These are phyloP conservation scores for Amaranthus palmeri DNA, from an alignment of 148 eudicot genomes.

Conservation along the genomic window DNA sequence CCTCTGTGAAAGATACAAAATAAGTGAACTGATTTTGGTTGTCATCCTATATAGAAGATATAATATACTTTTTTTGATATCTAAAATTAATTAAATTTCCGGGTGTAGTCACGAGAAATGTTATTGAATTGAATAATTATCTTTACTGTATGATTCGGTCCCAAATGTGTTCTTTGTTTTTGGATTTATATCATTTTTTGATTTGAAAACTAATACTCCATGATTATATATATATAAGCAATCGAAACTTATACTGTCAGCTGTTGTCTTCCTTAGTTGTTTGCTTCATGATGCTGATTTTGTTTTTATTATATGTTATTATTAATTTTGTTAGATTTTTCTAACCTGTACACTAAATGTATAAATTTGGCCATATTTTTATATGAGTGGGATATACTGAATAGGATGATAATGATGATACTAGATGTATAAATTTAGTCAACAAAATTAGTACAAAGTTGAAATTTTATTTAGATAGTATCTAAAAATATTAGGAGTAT, in stretches of 20 bases:
- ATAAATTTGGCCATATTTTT: too few species aligned
- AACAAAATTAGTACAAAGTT: too few species aligned
- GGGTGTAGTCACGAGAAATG: slow-evolving; percentile 30
- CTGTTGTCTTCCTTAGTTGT: slow-evolving; percentile 16
- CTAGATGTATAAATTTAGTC: too few species aligned
- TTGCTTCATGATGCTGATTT: slow-evolving; percentile 19
- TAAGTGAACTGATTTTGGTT: slow-evolving; percentile 9
- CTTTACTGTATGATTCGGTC: slow-evolving; percentile 12
- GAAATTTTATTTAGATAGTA: too few species aligned
- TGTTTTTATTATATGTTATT: background rate
- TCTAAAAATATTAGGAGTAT: too few species aligned
- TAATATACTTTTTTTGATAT: too few species aligned
- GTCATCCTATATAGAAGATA: slow-evolving; percentile 11
- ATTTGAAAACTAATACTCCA: slow-evolving; percentile 15
- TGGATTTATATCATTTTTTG: slow-evolving; percentile 17
- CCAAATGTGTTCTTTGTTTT: slow-evolving; percentile 22
- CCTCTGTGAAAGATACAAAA: background rate
- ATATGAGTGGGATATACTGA: too few species aligned
- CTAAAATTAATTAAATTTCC: slow-evolving; percentile 13
- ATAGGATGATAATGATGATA: too few species aligned
- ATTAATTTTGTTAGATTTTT: too few species aligned
- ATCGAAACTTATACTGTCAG: slow-evolving; percentile 18
- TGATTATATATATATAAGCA: background rate
- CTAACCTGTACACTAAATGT: too few species aligned
- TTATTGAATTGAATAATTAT: slow-evolving; percentile 17